A percentile compares a stretch with the other conserved stretches of the same genome.
These are phyloP conservation scores for Kluyveromyces dobzhanskii DNA, from an alignment of 805 yeast genomes.

Conservation along the genomic window DNA sequence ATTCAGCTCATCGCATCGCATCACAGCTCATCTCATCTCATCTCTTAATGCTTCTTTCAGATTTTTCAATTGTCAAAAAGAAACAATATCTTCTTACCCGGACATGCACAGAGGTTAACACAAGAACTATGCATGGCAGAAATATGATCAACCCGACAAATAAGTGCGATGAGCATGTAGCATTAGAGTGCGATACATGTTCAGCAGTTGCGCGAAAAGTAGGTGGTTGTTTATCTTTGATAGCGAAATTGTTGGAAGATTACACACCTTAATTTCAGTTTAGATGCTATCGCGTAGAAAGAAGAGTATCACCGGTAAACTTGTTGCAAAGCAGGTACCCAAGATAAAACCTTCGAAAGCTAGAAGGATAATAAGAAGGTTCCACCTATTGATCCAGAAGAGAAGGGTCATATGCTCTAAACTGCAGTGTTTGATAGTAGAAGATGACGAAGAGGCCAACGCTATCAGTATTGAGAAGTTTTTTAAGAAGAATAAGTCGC, in stretches of 20 bases:
- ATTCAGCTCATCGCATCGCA: too few relatives aligned
- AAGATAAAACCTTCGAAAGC: slow-evolving; percentile 63
- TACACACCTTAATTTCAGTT: too few relatives aligned
- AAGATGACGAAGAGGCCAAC: slow-evolving; percentile 13
- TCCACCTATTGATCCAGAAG: slow-evolving; percentile 61
- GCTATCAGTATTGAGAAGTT: slow-evolving; percentile 17
- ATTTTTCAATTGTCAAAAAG: not conserved
- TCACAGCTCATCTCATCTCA: slow-evolving; percentile 16
- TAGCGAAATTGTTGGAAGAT: too few relatives aligned
- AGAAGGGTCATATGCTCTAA: slow-evolving; percentile 34
- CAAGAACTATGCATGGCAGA: too few relatives aligned
- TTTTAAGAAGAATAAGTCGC: slow-evolving; percentile 7
- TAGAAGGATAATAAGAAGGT: slow-evolving; percentile 66
- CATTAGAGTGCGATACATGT: too few relatives aligned
- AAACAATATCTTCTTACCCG: not conserved
- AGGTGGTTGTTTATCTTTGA: too few relatives aligned
- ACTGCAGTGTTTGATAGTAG: slow-evolving; percentile 18
- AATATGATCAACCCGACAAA: too few relatives aligned
- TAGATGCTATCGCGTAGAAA: slow-evolving; percentile 21
- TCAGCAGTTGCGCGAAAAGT: too few relatives aligned
- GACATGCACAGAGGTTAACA: too few relatives aligned
- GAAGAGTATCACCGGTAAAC: slow-evolving; percentile 30
- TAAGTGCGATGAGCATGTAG: too few relatives aligned
- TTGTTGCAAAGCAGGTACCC: slow-evolving; percentile 31
- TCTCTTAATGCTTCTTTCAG: slow-evolving; percentile 5